Percentiles rank a stretch among this genome's conserved stretches.
Evolutionary conservation across 2,329 filamentous ascomycete genomes (phyloP).

Genomic region (Sarocladium brachiariae): DNA sequence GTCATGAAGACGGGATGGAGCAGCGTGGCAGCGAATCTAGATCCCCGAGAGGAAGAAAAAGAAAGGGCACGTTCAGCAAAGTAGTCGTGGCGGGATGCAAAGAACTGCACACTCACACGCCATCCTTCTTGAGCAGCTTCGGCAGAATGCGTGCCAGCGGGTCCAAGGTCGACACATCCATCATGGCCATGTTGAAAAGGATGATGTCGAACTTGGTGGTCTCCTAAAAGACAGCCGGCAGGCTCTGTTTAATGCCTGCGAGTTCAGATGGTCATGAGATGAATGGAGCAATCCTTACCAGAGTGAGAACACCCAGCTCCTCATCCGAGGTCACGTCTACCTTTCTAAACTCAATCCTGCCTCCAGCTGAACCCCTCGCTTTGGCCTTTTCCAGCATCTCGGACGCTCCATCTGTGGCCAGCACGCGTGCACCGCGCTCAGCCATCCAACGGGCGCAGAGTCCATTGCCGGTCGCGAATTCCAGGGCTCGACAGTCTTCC

Average conservation of each 20-base stretch:
- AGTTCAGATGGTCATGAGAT: background rate
- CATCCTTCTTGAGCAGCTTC: slow-evolving; percentile 31
- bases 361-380: slow-evolving; percentile 5
- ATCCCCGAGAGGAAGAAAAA: background rate
- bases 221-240: slow-evolving; percentile 10
- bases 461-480: slow-evolving; percentile 44
- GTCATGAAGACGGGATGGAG: slow-evolving; percentile 45
- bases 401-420: slow-evolving; percentile 37
- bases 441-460: slow-evolving; percentile 39
- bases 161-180: slow-evolving; percentile 37
- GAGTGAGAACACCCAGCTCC: slow-evolving; percentile 22
- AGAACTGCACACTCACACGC: slow-evolving; percentile 28
- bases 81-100: background rate
- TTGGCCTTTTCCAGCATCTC: slow-evolving; percentile 33
- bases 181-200: slow-evolving; percentile 42
- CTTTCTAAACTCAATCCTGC: slow-evolving; percentile 23
- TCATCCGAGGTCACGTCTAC: slow-evolving; percentile 32
- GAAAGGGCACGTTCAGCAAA: background rate
- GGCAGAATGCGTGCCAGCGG: slow-evolving; percentile 34
- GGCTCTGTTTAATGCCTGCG: too few relatives aligned
- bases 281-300: background rate
- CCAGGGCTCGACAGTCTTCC: slow-evolving; percentile 29
- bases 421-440: slow-evolving; percentile 26
- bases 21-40: slow-evolving; percentile 37
- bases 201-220: slow-evolving; percentile 32